Conservation (phyloP, 2,329 filamentous ascomycete species). For the Stromatinia cepivora region DNA sequence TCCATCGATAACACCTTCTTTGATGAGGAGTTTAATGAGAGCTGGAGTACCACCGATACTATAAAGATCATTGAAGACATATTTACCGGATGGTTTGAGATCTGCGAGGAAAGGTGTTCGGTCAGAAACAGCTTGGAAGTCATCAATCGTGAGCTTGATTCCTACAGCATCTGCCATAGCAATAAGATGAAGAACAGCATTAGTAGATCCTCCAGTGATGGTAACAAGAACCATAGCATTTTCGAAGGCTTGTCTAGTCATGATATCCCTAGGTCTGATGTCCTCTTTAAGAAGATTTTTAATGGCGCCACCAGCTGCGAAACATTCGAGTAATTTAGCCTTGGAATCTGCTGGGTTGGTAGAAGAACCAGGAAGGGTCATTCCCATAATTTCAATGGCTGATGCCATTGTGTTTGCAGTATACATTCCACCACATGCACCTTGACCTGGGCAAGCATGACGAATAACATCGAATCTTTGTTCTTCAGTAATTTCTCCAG, state of each 20-base stretch:
- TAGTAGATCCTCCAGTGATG: slow-evolving; percentile 81
- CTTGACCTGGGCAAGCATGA: slow-evolving; percentile 81
- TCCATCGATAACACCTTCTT: slow-evolving; percentile 59
- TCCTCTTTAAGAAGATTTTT: slow-evolving; percentile 73
- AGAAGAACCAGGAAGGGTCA: slow-evolving; percentile 80
- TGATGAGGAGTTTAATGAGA: slow-evolving; percentile 57
- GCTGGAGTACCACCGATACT: slow-evolving; percentile 58
- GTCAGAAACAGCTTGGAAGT: slow-evolving; percentile 82
- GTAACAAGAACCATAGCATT: slow-evolving; percentile 83
- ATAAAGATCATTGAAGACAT: slow-evolving; percentile 60
- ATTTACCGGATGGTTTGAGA: slow-evolving; percentile 73
- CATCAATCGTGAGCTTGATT: slow-evolving; percentile 79
- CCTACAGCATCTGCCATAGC: slow-evolving; percentile 81
- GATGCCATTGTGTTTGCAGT: slow-evolving; percentile 77
- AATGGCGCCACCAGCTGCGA: slow-evolving; percentile 70
- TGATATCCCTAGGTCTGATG: slow-evolving; percentile 74
- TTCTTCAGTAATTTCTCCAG: slow-evolving; percentile 87
- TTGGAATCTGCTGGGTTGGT: slow-evolving; percentile 75
- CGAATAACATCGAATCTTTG: slow-evolving; percentile 93
- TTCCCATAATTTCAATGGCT: slow-evolving; percentile 70
- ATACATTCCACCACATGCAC: slow-evolving; percentile 86
- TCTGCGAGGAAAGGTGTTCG: slow-evolving; percentile 78
- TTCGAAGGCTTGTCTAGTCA: slow-evolving; percentile 79
- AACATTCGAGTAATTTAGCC: slow-evolving; percentile 72
- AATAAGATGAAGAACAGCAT: slow-evolving; percentile 81